phyloP scores from a whole-genome alignment of 805 yeast genomes.

The Metschnikowia reukaufii region DNA sequence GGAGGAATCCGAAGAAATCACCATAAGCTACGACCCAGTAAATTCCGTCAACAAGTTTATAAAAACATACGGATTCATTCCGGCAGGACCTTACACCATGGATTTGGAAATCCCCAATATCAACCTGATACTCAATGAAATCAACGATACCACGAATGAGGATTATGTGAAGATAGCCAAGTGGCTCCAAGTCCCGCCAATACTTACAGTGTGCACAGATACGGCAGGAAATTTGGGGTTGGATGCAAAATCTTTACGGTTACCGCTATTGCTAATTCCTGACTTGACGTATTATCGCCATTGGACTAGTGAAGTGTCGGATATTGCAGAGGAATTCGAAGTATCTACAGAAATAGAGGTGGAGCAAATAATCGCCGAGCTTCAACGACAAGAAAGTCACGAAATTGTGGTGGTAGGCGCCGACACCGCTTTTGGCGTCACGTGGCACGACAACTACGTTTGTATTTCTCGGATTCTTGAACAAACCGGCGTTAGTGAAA shows the following conservation, averaged over 20 bases:
- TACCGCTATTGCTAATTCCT: constrained; percentile 18
- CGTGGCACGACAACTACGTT: constrained; percentile 13
- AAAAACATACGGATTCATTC: constrained; percentile 20
- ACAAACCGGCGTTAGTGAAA: constrained; percentile 11
- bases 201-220: constrained; percentile 4
- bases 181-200: constrained; percentile 19
- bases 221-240: constrained; percentile 2
- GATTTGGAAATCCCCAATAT: constrained; percentile 13
- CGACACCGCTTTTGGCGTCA: constrained; percentile 19
- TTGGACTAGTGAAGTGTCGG: constrained; percentile 14
- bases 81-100: constrained; percentile 3
- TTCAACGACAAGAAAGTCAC: constrained; percentile 10
- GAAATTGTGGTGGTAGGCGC: constrained; percentile 6
- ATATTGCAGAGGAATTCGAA: constrained; percentile 11
- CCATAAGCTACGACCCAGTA: constrained; percentile 18
- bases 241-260: constrained; percentile 8
- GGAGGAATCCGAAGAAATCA: constrained; percentile 11
- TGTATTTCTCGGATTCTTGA: constrained; percentile 12
- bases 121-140: background rate
- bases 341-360: background rate
- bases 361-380: constrained; percentile 3
- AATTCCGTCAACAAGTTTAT: constrained; percentile 11
- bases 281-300: constrained; percentile 15
- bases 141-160: background rate
- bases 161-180: constrained; percentile 15